phyloP scores from a whole-genome alignment of 1,284 basidiomycete genomes.

The Leccinum ponderosum region DNA sequence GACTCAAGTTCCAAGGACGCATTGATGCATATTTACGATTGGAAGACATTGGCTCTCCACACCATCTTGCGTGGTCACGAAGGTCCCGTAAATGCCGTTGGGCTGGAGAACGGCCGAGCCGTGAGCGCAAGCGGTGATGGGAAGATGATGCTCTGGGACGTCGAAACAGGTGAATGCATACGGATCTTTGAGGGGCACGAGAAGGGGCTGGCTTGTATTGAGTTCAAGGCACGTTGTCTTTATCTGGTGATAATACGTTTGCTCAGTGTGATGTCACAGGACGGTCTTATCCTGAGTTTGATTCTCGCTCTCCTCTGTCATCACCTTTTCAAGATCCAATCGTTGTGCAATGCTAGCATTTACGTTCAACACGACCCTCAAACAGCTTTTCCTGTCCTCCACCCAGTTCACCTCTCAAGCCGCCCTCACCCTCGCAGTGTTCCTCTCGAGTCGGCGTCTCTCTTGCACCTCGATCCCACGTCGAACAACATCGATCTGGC shows the following conservation, averaged over 20 bases:
- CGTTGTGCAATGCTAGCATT: too few species aligned
- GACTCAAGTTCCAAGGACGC: slow-evolving; percentile 77
- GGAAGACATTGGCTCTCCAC: slow-evolving; percentile 60
- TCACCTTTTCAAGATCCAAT: too few species aligned
- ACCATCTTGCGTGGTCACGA: slow-evolving; percentile 77
- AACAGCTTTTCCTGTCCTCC: too few species aligned
- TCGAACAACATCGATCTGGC: too few species aligned
- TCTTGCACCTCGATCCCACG: too few species aligned
- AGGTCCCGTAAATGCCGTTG: slow-evolving; percentile 87
- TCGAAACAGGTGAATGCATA: slow-evolving; percentile 66
- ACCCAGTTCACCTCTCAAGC: too few species aligned
- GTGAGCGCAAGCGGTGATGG: slow-evolving; percentile 86
- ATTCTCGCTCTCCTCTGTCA: too few species aligned
- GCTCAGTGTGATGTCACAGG: slow-evolving; percentile 41
- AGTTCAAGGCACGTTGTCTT: slow-evolving; percentile 66
- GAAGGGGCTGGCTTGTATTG: slow-evolving; percentile 85
- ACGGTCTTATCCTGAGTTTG: slow-evolving; percentile 69
- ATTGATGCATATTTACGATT: slow-evolving; percentile 78
- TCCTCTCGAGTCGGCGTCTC: too few species aligned
- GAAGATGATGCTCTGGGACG: slow-evolving; percentile 88
- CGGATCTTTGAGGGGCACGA: slow-evolving; percentile 82
- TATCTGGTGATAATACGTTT: background rate
- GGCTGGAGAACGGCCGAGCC: slow-evolving; percentile 65
- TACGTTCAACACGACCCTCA: too few species aligned
- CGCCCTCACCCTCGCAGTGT: too few species aligned